Conservation (phyloP, 805 yeast species). For the Candida ortonii region DNA sequence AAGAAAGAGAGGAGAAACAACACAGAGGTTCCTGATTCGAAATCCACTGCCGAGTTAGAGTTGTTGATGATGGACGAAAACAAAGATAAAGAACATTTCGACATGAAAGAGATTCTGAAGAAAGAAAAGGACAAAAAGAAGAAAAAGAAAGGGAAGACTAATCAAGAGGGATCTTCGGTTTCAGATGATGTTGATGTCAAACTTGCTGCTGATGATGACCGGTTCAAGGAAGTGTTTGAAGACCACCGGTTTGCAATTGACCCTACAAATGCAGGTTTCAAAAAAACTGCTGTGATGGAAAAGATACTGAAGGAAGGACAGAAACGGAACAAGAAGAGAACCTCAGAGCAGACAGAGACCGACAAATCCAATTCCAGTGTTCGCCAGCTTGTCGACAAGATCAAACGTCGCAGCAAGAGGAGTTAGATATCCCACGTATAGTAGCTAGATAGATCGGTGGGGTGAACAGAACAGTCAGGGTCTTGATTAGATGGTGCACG, state of each 20-base stretch:
- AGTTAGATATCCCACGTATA: too few relatives aligned
- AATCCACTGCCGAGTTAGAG: constrained; percentile 69
- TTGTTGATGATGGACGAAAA: constrained; percentile 67
- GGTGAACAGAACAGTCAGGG: too few relatives aligned
- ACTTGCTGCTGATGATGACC: constrained; percentile 75
- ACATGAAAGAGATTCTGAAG: constrained; percentile 72
- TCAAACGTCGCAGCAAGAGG: constrained; percentile 42
- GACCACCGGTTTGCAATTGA: constrained; percentile 92
- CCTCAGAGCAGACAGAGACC: constrained; percentile 20
- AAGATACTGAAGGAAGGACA: constrained; percentile 75
- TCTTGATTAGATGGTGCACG: too few relatives aligned
- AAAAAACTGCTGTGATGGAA: constrained; percentile 84
- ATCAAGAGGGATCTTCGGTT: constrained; percentile 45
- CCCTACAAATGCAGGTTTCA: constrained; percentile 87
- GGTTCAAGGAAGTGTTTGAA: constrained; percentile 81
- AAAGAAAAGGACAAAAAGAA: constrained; percentile 64
- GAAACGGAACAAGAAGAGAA: constrained; percentile 34
- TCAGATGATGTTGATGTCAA: constrained; percentile 41
- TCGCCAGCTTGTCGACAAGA: constrained; percentile 45
- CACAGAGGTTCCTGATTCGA: constrained; percentile 31
- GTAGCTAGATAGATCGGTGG: too few relatives aligned
- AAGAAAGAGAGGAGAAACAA: constrained; percentile 32
- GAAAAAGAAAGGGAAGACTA: constrained; percentile 47
- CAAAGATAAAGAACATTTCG: constrained; percentile 60
- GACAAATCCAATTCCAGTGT: constrained; percentile 14